These are phyloP conservation scores for carrot (Daucus carota) DNA, from an alignment of 129 eudicot genomes.

Conservation along the genomic window DH1_v3.0 NC_030388.2:29455501-29456000, in stretches of 20 bases:
- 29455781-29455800: constrained; percentile 53
- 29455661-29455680: constrained; percentile 94
- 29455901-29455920: not conserved
- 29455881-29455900: not conserved
- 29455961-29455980: not conserved
- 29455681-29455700: constrained; percentile 6
- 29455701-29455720: not conserved
- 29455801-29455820: constrained; percentile 89
- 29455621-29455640: constrained; percentile 90
- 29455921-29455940: not conserved
- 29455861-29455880: constrained; percentile 16
- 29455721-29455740: not conserved
- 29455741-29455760: not conserved
- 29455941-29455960: not conserved
- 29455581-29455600: constrained; percentile 91
- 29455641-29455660: constrained; percentile 77
- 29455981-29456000: not conserved
- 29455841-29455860: constrained; percentile 99
- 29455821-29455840: constrained; percentile 73
- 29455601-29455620: constrained; percentile 99
- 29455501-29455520: too few relatives aligned
- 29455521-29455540: not conserved
- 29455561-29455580: constrained; percentile 50
- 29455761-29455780: not conserved
- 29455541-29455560: not conserved